A percentile compares a stretch with the other conserved stretches of the same genome.
These are phyloP conservation scores for Scheffersomyces ergatensis DNA, from an alignment of 805 yeast species.

Conservation along the genomic window DNA sequence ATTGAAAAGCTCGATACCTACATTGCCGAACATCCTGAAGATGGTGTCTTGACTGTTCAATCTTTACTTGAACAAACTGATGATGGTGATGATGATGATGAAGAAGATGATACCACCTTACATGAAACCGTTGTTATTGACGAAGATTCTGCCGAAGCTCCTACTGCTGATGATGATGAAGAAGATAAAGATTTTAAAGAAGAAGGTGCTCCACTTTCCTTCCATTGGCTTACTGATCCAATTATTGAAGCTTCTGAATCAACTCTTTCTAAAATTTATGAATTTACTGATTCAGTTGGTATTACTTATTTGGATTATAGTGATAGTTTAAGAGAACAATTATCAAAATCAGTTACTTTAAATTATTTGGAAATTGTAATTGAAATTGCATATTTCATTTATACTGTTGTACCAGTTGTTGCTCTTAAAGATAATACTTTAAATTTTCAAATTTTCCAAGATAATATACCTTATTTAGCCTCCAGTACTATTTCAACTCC, in stretches of 20 bases:
- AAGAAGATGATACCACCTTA: conserved; percentile 19
- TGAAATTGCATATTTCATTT: conserved; percentile 31
- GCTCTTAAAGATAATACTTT: conserved; percentile 32
- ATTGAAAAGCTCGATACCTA: conserved; percentile 34
- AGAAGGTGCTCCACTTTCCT: conserved; percentile 37
- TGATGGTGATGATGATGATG: conserved; percentile 11
- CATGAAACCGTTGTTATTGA: conserved; percentile 17
- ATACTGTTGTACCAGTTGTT: conserved; percentile 32
- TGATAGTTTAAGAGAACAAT: conserved; percentile 37
- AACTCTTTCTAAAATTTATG: conserved; percentile 20
- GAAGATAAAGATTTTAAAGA: conserved; percentile 35
- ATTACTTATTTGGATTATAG: conserved; percentile 31
- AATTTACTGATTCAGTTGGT: conserved; percentile 33
- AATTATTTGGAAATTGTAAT: conserved; percentile 26
- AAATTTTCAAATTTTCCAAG: conserved; percentile 35
- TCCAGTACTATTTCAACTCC: conserved; percentile 23
- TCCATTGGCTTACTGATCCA: conserved; percentile 39
- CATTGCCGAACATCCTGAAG: conserved; percentile 24
- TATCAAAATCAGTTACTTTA: conserved; percentile 35
- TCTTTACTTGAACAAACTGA: conserved; percentile 14
- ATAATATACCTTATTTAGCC: conserved; percentile 23
- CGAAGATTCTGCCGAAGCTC: conserved; percentile 8
- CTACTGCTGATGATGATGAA: conserved; percentile 27
- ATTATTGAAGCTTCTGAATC: conserved; percentile 27
- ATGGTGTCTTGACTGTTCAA: conserved; percentile 17